Base-by-base conservation (phyloP, 805 yeast species). In the Myxozyma monticola region DNA sequence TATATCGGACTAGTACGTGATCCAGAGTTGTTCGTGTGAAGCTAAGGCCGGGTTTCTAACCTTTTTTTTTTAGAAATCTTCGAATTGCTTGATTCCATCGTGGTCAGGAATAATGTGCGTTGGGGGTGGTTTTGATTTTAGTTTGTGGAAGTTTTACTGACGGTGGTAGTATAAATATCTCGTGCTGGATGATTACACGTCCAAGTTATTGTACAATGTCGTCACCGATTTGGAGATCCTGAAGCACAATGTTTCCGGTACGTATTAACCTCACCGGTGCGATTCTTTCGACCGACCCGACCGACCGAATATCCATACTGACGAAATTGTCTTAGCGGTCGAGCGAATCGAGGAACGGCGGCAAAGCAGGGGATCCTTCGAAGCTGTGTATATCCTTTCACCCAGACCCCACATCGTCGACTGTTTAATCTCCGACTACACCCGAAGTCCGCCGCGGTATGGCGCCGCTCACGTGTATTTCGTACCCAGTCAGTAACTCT, bases 371-470 rank as follows among this genome's bases (percentile, higher is more conserved):
- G 68, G 78, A 1, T 80, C 82, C 17, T 74, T 87, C 38, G 91
- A 85, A 58, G 97, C 89, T 5, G 71, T 93, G 8, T 93, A 93
- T 67, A 70, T 93, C 24, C 68, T 88, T 15, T 86, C 85, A 43
- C 89, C 95, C 0, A 68, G 81, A 4, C 68, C 71, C 30, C 88
- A 78, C 69, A 79, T 84, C 33, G 69, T 88, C 50, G 84, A 83
- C 49, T 90, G 98, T 68, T 74, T 93, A 18, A 68, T 80, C 41
- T 82, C 90, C 0, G 99, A 93, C 67, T 85, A 76, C 57, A 67
- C 76, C 4, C 76, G 78, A 8, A 71, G 73, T 18, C 85, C 91
- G 1, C 72, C 78, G n/a, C 76, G 95, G 49, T 93, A 90, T 69
- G 80, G 80, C 48, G 77, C 75, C 36, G 90, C 90, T 1, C 83